Percentiles rank a stretch among this genome's conserved stretches.
Conservation (phyloP, 2,329 filamentous ascomycete genomes). For the Penicillium sp. region DNA sequence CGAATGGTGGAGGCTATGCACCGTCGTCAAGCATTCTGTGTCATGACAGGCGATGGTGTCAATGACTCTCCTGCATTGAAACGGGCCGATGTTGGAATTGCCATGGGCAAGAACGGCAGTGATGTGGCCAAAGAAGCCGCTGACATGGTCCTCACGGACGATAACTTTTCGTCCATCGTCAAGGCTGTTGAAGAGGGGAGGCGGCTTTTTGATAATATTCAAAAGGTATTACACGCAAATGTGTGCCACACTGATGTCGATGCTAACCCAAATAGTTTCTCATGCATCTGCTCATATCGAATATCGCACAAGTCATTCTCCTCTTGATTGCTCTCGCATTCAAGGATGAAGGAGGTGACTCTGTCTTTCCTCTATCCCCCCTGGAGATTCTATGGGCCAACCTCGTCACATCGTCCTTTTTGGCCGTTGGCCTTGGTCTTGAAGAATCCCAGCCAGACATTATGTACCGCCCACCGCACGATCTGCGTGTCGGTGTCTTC, state of each 20-base stretch:
- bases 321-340: slow-evolving; percentile 75
- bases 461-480: slow-evolving; percentile 72
- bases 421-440: slow-evolving; percentile 77
- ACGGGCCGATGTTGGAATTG: slow-evolving; percentile 76
- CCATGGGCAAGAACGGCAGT: slow-evolving; percentile 77
- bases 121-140: slow-evolving; percentile 80
- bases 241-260: background rate
- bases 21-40: slow-evolving; percentile 67
- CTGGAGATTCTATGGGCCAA: slow-evolving; percentile 90
- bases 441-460: slow-evolving; percentile 69
- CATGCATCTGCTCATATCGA: slow-evolving; percentile 69
- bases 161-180: slow-evolving; percentile 83
- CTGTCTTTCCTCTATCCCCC: slow-evolving; percentile 78
- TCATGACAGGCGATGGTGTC: slow-evolving; percentile 85
- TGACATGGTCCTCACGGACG: slow-evolving; percentile 58
- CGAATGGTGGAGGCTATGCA: slow-evolving; percentile 87
- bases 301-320: slow-evolving; percentile 76
- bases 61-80: slow-evolving; percentile 80
- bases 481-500: slow-evolving; percentile 42
- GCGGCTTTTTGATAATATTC: slow-evolving; percentile 82
- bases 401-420: slow-evolving; percentile 79
- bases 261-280: slow-evolving; percentile 53
- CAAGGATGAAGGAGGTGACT: slow-evolving; percentile 62
- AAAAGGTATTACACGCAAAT: slow-evolving; percentile 52
- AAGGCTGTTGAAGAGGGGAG: slow-evolving; percentile 76